Evolutionary conservation across 331 rosid genomes (phyloP).

Genomic region (Prunus yedoensis): DNA sequence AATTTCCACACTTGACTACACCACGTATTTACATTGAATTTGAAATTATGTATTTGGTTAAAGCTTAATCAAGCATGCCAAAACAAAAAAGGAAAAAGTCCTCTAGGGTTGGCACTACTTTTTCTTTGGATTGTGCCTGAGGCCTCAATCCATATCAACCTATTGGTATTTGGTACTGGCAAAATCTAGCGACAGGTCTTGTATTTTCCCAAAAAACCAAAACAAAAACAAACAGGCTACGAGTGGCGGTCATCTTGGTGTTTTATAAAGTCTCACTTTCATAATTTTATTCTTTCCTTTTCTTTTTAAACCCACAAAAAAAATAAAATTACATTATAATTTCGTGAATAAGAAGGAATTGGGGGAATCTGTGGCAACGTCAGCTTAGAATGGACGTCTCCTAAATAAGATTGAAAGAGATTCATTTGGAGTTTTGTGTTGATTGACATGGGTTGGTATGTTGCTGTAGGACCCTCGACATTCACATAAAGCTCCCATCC

Average conservation of each 20-base stretch:
- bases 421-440: constrained; percentile 38
- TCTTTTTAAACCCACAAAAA: not conserved
- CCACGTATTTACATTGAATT: not conserved
- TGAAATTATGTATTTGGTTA: not conserved
- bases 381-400: constrained; percentile 19
- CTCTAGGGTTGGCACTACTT: constrained; percentile 14
- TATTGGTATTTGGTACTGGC: constrained; percentile 17
- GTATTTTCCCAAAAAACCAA: not conserved
- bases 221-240: not conserved
- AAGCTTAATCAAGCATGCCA: not conserved
- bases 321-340: too few species aligned
- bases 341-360: not conserved
- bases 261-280: constrained; percentile 3
- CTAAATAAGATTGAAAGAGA: constrained; percentile 38
- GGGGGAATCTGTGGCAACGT: constrained; percentile 20
- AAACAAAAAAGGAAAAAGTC: constrained; percentile 2
- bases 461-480: constrained; percentile 19
- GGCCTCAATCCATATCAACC: constrained; percentile 4
- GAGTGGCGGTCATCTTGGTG: constrained; percentile 3
- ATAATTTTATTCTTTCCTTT: not conserved
- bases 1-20: too few species aligned
- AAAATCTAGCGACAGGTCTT: constrained; percentile 24
- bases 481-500: constrained; percentile 26
- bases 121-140: constrained; percentile 10
- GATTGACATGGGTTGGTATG: constrained; percentile 26